phyloP scores from a whole-genome alignment of 2,329 filamentous ascomycete genomes.

The Ambrosiella xylebori region DNA sequence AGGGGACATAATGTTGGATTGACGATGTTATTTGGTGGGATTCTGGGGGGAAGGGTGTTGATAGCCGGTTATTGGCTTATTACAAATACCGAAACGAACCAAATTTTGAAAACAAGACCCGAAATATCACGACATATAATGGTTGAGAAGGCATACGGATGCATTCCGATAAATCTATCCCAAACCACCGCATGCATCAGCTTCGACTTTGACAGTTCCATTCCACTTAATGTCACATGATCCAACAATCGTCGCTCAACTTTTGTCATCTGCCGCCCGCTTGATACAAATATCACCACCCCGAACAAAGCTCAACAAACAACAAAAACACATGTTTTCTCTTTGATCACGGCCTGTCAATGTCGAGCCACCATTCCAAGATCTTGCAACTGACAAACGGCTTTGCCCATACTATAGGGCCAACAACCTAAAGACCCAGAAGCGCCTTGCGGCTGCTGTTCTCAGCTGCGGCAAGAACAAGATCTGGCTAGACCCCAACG shows the following conservation, averaged over 20 bases:
- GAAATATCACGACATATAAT: too few species aligned
- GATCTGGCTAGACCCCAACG: constrained; percentile 99
- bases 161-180: too few species aligned
- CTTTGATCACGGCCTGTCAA: not conserved
- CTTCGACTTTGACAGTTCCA: too few species aligned
- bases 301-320: too few species aligned
- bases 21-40: not conserved
- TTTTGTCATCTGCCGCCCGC: too few species aligned
- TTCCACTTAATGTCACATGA: too few species aligned
- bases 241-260: too few species aligned
- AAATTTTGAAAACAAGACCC: too few species aligned
- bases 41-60: not conserved
- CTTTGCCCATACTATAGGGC: constrained; percentile 44
- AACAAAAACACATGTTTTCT: too few species aligned
- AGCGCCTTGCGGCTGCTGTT: constrained; percentile 97
- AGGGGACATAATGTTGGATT: not conserved
- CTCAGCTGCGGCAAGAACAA: constrained; percentile 99
- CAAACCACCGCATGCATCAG: too few species aligned
- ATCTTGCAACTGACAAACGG: constrained; percentile 3
- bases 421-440: constrained; percentile 92
- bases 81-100: not conserved
- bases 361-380: not conserved
- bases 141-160: too few species aligned
- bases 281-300: too few species aligned
- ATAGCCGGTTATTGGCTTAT: not conserved